Conservation (phyloP, 2,329 filamentous ascomycete species). For the Ophiostoma himal-ulmi region DNA sequence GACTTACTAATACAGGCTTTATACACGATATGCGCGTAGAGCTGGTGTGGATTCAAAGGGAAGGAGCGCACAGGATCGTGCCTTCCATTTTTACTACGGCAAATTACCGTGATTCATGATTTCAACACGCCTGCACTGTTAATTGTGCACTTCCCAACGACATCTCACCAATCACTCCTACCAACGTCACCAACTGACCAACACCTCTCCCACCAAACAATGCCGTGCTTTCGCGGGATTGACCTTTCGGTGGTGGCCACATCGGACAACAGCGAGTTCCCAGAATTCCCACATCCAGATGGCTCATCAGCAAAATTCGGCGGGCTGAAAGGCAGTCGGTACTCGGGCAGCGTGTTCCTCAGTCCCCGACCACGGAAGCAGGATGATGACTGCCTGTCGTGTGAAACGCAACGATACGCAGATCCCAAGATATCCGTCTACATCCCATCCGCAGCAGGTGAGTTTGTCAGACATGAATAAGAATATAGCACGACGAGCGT, state of each 20-base stretch:
- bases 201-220: conserved; percentile 27
- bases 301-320: conserved; percentile 39
- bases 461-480: conserved; percentile 15
- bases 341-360: conserved; percentile 14
- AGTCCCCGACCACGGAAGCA: conserved; percentile 18
- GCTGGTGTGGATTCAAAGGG: background rate
- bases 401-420: conserved; percentile 22
- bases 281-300: conserved; percentile 52
- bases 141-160: background rate
- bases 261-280: conserved; percentile 37
- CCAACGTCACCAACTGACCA: background rate
- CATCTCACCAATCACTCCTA: background rate
- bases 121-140: background rate
- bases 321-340: conserved; percentile 22
- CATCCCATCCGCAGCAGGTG: conserved; percentile 50
- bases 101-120: background rate
- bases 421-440: conserved; percentile 49
- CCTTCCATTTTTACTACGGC: background rate
- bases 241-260: conserved; percentile 39
- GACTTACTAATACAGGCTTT: background rate
- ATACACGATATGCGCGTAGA: background rate
- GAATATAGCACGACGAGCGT: background rate
- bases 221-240: conserved; percentile 48
- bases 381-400: background rate
- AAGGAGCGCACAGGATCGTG: background rate